phyloP scores from a whole-genome alignment of 2,329 filamentous ascomycete genomes.

The Alternaria incomplexa region DNA sequence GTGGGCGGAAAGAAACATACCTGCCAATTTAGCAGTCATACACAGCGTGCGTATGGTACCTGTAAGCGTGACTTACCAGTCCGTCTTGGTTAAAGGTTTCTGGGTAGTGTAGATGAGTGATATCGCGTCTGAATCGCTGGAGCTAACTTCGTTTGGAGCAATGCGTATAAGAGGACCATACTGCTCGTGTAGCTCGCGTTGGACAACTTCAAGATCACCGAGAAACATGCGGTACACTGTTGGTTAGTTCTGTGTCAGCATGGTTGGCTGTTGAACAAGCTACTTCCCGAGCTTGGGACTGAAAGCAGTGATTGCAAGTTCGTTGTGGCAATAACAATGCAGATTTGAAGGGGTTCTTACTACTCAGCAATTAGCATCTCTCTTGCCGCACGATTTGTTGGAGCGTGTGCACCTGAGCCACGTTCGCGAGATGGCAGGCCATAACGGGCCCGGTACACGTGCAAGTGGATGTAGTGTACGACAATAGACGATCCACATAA shows the following conservation, averaged over 20 bases:
- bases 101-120: constrained; percentile 22
- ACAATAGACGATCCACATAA: constrained; percentile 7
- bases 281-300: neutral
- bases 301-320: neutral
- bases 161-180: constrained; percentile 20
- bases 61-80: constrained; percentile 4
- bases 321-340: neutral
- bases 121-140: constrained; percentile 13
- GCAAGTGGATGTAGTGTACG: constrained; percentile 12
- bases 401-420: neutral
- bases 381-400: neutral
- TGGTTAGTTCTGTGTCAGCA: neutral
- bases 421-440: constrained; percentile 10
- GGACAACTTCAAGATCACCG: constrained; percentile 8
- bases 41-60: neutral
- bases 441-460: constrained; percentile 10
- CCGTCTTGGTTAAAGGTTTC: constrained; percentile 14
- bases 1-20: constrained; percentile 15
- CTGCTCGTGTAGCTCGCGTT: constrained; percentile 12
- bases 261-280: neutral
- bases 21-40: neutral
- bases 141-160: constrained; percentile 26
- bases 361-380: neutral
- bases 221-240: constrained; percentile 9
- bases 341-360: neutral